Evolutionary conservation across 257 asterid species (phyloP).

Genomic region (Ocimum tenuiflorum): DNA sequence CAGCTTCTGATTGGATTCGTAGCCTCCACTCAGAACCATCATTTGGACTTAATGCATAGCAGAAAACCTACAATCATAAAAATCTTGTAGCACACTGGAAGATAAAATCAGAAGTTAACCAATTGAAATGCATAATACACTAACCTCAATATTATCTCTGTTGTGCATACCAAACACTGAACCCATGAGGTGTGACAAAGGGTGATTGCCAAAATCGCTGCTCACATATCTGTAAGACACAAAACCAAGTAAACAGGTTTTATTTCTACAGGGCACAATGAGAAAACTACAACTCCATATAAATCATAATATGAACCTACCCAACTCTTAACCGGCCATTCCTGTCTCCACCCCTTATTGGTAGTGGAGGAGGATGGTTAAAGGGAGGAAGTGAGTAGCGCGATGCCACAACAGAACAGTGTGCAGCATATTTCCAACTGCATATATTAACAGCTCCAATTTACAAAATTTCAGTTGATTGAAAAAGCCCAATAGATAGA

Average conservation of each 20-base stretch:
- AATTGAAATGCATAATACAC: conserved; percentile 11
- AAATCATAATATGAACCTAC: conserved; percentile 36
- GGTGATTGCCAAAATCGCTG: conserved; percentile 99
- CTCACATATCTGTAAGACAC: conserved; percentile 72
- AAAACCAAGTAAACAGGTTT: background rate
- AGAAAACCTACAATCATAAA: conserved; percentile 57
- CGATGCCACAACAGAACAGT: conserved; percentile 87
- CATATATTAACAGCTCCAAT: conserved; percentile 13
- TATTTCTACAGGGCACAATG: background rate
- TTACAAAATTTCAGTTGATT: background rate
- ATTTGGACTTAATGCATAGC: conserved; percentile 91
- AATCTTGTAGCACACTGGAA: conserved; percentile 10
- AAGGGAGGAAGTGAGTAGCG: conserved; percentile 87
- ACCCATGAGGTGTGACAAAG: conserved; percentile 97
- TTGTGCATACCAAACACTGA: conserved; percentile 97
- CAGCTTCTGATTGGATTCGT: conserved; percentile 82
- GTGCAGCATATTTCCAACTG: conserved; percentile 92
- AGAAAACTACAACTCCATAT: background rate
- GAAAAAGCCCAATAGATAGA: background rate
- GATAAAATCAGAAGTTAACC: background rate
- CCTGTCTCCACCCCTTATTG: conserved; percentile 57
- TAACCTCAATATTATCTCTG: conserved; percentile 76
- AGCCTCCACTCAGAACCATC: conserved; percentile 97
- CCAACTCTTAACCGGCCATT: conserved; percentile 75
- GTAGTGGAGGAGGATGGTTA: conserved; percentile 71